Evolutionary conservation across 2,329 filamentous ascomycete genomes (phyloP), one percentile per base, ranked within the genome.

Genomic region (Colletotrichum zoysiae): DNA sequence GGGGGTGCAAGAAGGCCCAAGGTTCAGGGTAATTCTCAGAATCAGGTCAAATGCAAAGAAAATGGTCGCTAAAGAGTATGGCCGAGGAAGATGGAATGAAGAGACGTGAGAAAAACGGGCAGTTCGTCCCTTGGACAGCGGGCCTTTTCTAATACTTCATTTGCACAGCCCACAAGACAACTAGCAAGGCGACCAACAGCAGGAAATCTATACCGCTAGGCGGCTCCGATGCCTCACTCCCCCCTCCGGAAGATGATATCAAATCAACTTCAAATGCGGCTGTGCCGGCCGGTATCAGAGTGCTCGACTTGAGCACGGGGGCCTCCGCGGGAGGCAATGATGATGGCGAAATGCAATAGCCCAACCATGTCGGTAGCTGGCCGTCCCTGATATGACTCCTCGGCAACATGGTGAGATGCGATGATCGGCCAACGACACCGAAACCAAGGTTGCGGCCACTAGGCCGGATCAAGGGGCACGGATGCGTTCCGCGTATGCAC

Each of bases 401-500:
- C 48, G 56, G 35, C 30, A 38, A 40, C n/a, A 40, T 18, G 14
- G 46, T 14, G 33, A 44, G 46, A n/a, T 70, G 67, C 55, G 55
- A 56, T 18, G 8, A 57, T 67, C 57, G 57, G 68, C 68, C 58
- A 56, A 55, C 38, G 35, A 62, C 68, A 67, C 64, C 68, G 64
- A 71, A 71, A 57, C n/a, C 50, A 67, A 71, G 57, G 64, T 62
- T 70, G 58, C 50, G 57, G 51, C 57, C 57, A 58, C 50, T 67
- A 16, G 35, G 14, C 68, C 50, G 64, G 57, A 6, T 35, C 9
- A 23, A 26, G 38, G 44, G 44, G 56, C 51, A 57, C 63, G 67
- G 63, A 44, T 61, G 50, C 42, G 26, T 67, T 58, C 48, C 64
- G 64, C 68, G 64, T 56, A 67, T 65, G 70, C 70, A 70, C 53